Evolutionary conservation across 2,329 filamentous ascomycete genomes (phyloP), one percentile per base, ranked within the genome.

Genomic region (Sclerotinia trifoliorum): DNA sequence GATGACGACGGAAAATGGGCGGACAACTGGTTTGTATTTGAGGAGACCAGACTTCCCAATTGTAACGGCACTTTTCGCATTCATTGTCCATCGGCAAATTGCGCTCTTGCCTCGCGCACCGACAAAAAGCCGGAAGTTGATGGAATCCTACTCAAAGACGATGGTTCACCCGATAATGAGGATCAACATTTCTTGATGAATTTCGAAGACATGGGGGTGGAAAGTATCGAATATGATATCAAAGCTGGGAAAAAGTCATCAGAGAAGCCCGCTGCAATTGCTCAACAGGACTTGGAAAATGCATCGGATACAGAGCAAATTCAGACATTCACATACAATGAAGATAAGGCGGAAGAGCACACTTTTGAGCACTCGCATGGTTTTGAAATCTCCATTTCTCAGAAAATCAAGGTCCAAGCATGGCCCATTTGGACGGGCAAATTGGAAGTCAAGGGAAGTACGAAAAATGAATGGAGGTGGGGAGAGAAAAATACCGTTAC

Each of bases 251-350:
- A 60, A 7, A 60, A 46, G 4, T 60, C 56, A 8, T 13, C 35
- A 21, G 42, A 42, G 10, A 60, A 60, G n/a, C 56, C 56, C 19
- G 35, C 56, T 5, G 56, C 39, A 24, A 60, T 60, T 46, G 35
- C 56, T 26, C n/a, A 60, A 3, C 56, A 60, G n/a, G 56, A 60
- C 8, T 10, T 60, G 39, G 39, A 44, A 19, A 60, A 60, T 26
- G 13, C 17, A 44, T 29, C 56, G 35, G 42, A 42, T 17, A 60
- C 56, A 10, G 56, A 60, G 13, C 56, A 60, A 46, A 60, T 60
- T 19, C 56, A 60, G 17, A 60, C 56, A 24, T 60, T 60, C n/a
- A 60, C 56, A n/a, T 60, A 60, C 1, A 60, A 46, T 24, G 56
- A 60, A 46, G 56, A 60, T 7, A 60, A 60, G 39, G 39, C 56